Base-by-base conservation (phyloP, 208 protist species). In the Leishmania mexicana region DNA sequence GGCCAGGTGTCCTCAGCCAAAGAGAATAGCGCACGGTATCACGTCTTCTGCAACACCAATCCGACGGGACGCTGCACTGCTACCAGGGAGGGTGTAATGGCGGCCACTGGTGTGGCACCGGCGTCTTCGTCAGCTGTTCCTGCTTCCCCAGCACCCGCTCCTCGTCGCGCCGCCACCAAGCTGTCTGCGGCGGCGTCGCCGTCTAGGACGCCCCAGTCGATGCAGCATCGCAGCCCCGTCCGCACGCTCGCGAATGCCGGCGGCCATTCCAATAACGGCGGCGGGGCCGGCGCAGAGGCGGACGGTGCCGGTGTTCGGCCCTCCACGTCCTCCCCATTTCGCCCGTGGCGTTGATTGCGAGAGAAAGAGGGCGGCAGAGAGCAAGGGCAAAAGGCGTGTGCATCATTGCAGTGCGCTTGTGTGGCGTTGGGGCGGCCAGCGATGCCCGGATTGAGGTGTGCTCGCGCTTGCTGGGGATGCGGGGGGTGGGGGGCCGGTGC, bases 1-100 rank as follows among this genome's bases (percentile, higher is more conserved):
- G 87, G 85, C 4, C 87, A 93, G 70, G 68, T 90, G 42, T 83
- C 83, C 28, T 81, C 81, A 38, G 84, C 81, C 53, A 89, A 84
- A 76, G 75, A 75, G 71, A 78, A 62, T 51, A 80, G 78, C 64
- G 78, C 80, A 28, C 74, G 76, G 24, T 87, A 90, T 60, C 87
- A 86, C 78, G 82, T 88, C 24, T 88, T 88, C 73, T 80, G 78
- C 74, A 90, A 90, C 81, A 91, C 88, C 7, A 76, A 84, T 64
- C 84, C 86, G 17, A 75, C 76, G 0, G 82, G 82, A 5, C 82
- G 72, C 13, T 42, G 49, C 21, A n/a, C 45, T 38, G 78, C 81
- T 31, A 24, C 77, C 13, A 45, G 35, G 19, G 60, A 72, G 60
- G 28, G 35, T 31, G 58, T 7, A 53, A 35, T 28, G 24, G 15